These are phyloP conservation scores for Bolboschoenus planiculmis DNA, from an alignment of 176 grass and related monocot species.

Conservation along the genomic window DNA sequence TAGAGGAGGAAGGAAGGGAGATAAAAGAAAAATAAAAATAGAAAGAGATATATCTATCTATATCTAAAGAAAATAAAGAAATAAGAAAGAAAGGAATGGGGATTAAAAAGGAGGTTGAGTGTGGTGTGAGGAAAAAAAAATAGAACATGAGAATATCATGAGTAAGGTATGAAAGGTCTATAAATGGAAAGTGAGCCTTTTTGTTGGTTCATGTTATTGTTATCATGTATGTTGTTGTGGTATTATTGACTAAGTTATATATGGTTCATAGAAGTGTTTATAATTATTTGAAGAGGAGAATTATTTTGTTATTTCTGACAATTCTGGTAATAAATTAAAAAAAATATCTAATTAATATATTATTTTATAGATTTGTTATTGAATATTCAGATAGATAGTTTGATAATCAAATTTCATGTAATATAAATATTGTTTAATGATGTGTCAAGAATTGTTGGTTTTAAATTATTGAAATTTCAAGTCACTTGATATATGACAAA, in stretches of 20 bases:
- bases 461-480: too few species aligned
- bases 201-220: not conserved
- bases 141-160: not conserved
- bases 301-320: too few species aligned
- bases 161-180: not conserved
- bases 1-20: constrained; percentile 3
- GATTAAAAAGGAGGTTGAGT: not conserved
- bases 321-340: too few species aligned
- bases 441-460: not conserved
- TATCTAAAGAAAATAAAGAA: not conserved
- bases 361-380: too few species aligned
- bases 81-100: not conserved
- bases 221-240: not conserved
- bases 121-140: not conserved
- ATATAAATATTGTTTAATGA: too few species aligned
- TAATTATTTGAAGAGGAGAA: not conserved
- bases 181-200: not conserved
- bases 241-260: too few species aligned
- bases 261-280: not conserved
- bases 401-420: too few species aligned
- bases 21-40: not conserved
- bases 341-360: too few species aligned
- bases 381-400: too few species aligned
- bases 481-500: too few species aligned
- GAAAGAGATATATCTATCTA: not conserved